A percentile compares a stretch with the other conserved stretches of the same genome.
Evolutionary conservation across 495 filamentous ascomycete species (phyloP).

Genomic region (Tetracladium marchalianum): DNA sequence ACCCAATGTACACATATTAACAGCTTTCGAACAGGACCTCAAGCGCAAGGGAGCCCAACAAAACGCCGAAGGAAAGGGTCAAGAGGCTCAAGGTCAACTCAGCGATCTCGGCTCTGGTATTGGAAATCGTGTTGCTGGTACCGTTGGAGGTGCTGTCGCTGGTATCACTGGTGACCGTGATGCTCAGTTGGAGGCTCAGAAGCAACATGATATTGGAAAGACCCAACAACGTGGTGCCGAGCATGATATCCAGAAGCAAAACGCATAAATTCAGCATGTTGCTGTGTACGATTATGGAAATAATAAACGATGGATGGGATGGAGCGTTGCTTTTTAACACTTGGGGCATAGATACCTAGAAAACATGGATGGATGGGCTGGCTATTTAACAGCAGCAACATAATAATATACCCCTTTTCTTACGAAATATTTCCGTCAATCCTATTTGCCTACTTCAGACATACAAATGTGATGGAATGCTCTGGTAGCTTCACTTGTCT

Average conservation of each 20-base stretch:
- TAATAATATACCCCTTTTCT: too few relatives aligned
- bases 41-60: constrained; percentile 66
- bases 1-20: not conserved
- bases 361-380: too few relatives aligned
- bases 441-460: too few relatives aligned
- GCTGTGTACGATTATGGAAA: not conserved
- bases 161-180: constrained; percentile 60
- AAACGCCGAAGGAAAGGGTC: constrained; percentile 68
- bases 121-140: constrained; percentile 60
- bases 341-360: too few relatives aligned
- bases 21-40: constrained; percentile 34
- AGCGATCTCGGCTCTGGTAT: constrained; percentile 64
- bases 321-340: not conserved
- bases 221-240: constrained; percentile 77
- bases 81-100: constrained; percentile 79
- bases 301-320: not conserved
- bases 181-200: constrained; percentile 47
- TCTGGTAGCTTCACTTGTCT: too few relatives aligned
- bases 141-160: constrained; percentile 58
- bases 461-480: too few relatives aligned
- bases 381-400: too few relatives aligned
- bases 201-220: constrained; percentile 78
- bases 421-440: too few relatives aligned
- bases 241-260: constrained; percentile 67
- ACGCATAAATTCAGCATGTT: constrained; percentile 14